Conservation (phyloP, 2,329 filamentous ascomycete genomes). For the Gnomoniopsis smithogilvyi region DNA sequence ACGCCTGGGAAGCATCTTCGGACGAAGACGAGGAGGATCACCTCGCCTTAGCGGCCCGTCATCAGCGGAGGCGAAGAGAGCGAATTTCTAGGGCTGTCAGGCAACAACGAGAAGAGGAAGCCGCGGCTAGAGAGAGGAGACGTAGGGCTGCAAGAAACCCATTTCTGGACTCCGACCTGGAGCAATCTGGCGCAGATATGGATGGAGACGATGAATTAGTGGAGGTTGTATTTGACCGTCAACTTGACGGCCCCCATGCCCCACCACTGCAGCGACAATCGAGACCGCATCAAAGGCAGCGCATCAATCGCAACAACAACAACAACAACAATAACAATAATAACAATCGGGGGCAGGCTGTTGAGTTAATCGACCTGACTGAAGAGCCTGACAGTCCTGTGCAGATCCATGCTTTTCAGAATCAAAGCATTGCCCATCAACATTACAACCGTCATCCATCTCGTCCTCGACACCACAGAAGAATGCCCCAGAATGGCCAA, state of each 20-base stretch:
- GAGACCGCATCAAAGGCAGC: constrained; percentile 15
- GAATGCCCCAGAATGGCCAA: constrained; percentile 36
- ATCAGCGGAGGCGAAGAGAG: neutral
- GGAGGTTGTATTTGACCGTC: constrained; percentile 11
- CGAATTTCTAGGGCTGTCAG: neutral
- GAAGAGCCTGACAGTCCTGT: constrained; percentile 46
- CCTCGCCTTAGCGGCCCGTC: too few relatives aligned
- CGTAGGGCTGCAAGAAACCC: neutral
- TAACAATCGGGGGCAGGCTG: neutral
- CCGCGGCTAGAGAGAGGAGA: neutral
- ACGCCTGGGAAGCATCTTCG: too few relatives aligned
- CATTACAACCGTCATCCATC: neutral
- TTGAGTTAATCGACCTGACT: constrained; percentile 47
- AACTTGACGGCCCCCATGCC: neutral
- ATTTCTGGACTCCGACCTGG: neutral
- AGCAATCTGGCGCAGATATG: neutral
- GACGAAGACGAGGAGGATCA: too few relatives aligned
- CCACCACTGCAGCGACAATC: constrained; percentile 15
- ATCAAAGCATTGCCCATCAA: neutral
- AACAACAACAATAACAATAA: neutral
- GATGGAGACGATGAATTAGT: constrained; percentile 15
- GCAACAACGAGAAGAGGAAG: neutral
- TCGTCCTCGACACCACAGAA: constrained; percentile 33
- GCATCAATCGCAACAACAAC: neutral
- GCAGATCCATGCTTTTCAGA: neutral